Conservation (phyloP, 768 basidiomycete genomes). For the Crepidotus variabilis region DNA sequence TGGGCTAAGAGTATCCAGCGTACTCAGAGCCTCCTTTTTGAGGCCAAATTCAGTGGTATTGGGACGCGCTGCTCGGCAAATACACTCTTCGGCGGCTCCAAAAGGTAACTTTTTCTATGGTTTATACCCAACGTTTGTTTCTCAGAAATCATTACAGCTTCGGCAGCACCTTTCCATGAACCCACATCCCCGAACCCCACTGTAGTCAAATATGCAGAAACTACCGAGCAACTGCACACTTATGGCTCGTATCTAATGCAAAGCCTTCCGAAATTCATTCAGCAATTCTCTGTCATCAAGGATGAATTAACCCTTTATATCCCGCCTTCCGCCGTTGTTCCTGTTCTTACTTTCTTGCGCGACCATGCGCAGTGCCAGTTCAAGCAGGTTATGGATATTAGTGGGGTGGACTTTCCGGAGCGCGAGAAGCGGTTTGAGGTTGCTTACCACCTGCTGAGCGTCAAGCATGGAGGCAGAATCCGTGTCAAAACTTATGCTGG, state of each 20-base stretch:
- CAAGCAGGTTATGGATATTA: slow-evolving; percentile 90
- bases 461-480: slow-evolving; percentile 76
- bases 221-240: slow-evolving; percentile 77
- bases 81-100: slow-evolving; percentile 43
- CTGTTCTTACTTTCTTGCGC: slow-evolving; percentile 86
- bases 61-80: slow-evolving; percentile 28
- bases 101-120: slow-evolving; percentile 38
- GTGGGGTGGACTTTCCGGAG: slow-evolving; percentile 94
- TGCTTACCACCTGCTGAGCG: slow-evolving; percentile 90
- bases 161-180: slow-evolving; percentile 81
- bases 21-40: slow-evolving; percentile 30
- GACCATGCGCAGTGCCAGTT: slow-evolving; percentile 96
- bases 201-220: slow-evolving; percentile 62
- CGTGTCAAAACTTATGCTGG: slow-evolving; percentile 97
- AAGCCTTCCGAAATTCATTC: slow-evolving; percentile 94
- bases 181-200: slow-evolving; percentile 87
- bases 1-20: slow-evolving; percentile 39
- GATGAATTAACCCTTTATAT: slow-evolving; percentile 93
- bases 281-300: slow-evolving; percentile 96
- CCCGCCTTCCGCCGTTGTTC: slow-evolving; percentile 76
- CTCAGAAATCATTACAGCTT: slow-evolving; percentile 39
- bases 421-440: slow-evolving; percentile 93
- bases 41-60: slow-evolving; percentile 29
- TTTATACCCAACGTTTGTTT: slow-evolving; percentile 10
- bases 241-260: slow-evolving; percentile 93